These are phyloP conservation scores for Aureobasidium mangrovei DNA, from an alignment of 2,329 filamentous ascomycete species.

Conservation along the genomic window DNA sequence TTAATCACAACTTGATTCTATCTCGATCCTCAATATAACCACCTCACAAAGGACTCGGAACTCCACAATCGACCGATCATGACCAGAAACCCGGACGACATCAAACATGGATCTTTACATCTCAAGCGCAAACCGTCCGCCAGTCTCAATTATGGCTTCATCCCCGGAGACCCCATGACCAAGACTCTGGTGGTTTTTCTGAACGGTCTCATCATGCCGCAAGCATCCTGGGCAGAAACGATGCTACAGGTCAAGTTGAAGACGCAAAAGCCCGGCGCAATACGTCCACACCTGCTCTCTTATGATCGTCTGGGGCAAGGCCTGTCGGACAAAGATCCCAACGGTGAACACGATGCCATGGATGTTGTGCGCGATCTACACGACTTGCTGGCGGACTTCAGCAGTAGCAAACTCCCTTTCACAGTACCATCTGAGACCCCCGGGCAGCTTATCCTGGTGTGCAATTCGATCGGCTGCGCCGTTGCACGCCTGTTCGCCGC, in stretches of 20 bases:
- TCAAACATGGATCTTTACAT: background rate
- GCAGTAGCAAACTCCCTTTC: constrained; percentile 6
- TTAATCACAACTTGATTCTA: too few species aligned
- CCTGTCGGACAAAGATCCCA: constrained; percentile 37
- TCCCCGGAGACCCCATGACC: background rate
- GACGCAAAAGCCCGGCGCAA: constrained; percentile 26
- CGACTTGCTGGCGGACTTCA: background rate
- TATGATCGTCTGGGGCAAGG: constrained; percentile 55
- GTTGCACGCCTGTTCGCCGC: constrained; percentile 43
- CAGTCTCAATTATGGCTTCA: background rate
- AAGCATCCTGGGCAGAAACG: constrained; percentile 31
- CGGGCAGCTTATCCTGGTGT: constrained; percentile 22
- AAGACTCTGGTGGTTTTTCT: constrained; percentile 35
- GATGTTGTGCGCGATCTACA: background rate
- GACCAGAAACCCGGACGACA: too few species aligned
- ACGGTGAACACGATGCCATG: background rate
- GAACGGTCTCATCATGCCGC: constrained; percentile 36
- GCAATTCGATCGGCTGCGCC: constrained; percentile 65
- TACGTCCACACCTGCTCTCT: constrained; percentile 34
- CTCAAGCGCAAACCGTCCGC: background rate
- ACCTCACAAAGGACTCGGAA: too few species aligned
- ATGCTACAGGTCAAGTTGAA: constrained; percentile 18
- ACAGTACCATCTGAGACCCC: background rate
- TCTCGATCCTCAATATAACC: too few species aligned
- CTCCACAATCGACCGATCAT: too few species aligned